Conservation (phyloP, 805 yeast species). For the Crinitomyces ghanaensis region DNA sequence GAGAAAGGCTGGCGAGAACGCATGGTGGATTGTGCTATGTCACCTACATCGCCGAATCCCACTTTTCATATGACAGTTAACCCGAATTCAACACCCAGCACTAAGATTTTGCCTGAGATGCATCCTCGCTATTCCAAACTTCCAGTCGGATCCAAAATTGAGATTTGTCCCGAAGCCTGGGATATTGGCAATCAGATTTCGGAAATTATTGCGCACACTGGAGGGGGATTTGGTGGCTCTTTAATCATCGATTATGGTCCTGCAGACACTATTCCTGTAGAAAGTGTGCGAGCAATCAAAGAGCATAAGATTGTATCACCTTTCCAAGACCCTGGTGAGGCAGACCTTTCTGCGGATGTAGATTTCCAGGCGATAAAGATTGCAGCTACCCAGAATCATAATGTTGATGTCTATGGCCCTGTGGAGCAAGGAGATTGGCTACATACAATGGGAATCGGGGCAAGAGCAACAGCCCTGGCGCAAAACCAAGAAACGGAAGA, state of each 20-base stretch:
- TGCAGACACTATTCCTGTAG: conserved; percentile 48
- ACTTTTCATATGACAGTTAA: conserved; percentile 46
- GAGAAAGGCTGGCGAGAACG: conserved; percentile 70
- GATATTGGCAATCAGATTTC: conserved; percentile 44
- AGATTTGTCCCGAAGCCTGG: conserved; percentile 66
- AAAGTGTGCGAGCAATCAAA: conserved; percentile 61
- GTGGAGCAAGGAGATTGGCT: conserved; percentile 72
- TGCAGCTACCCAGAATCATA: conserved; percentile 22
- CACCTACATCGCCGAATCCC: conserved; percentile 4
- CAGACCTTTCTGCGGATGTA: conserved; percentile 74
- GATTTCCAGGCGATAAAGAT: conserved; percentile 53
- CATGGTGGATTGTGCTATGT: conserved; percentile 41
- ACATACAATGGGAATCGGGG: conserved; percentile 62
- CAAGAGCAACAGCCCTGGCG: conserved; percentile 42
- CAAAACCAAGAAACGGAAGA: conserved; percentile 32
- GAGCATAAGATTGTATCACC: conserved; percentile 68
- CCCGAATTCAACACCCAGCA: conserved; percentile 50
- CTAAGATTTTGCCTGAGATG: conserved; percentile 40
- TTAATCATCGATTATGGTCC: conserved; percentile 74
- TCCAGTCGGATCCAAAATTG: conserved; percentile 48
- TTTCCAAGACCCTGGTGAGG: conserved; percentile 62
- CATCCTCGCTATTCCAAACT: conserved; percentile 41
- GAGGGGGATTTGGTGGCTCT: conserved; percentile 45
- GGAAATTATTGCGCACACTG: conserved; percentile 27
- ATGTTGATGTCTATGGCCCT: conserved; percentile 39